Percentiles rank a stretch among this genome's conserved stretches.
Evolutionary conservation across 208 protist genomes (phyloP).

Genomic region (Herpetomonas tarakana): DNA sequence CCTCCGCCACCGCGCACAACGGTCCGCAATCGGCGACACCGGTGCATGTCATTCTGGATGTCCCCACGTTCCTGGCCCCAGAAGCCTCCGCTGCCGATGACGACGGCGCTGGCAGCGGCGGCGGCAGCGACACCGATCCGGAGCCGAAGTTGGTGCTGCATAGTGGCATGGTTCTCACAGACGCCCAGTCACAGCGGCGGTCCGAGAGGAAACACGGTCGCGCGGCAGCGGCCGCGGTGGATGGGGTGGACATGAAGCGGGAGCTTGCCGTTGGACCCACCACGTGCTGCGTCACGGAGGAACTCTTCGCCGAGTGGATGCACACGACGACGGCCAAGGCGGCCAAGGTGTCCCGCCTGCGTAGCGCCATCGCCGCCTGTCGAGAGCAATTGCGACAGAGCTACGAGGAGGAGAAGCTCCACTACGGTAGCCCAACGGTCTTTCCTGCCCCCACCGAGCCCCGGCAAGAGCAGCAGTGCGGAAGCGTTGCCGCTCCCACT

Average conservation of each 20-base stretch:
- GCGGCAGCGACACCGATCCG: not conserved
- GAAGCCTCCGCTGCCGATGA: not conserved
- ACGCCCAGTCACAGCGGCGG: not conserved
- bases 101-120: not conserved
- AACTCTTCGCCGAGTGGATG: not conserved
- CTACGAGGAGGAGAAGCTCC: not conserved
- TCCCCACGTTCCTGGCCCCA: not conserved
- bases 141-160: not conserved
- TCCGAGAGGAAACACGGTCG: not conserved
- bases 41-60: not conserved
- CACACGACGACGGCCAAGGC: not conserved
- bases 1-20: slow-evolving; percentile 6
- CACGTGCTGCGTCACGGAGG: not conserved
- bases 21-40: not conserved
- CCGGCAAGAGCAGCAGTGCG: no score
- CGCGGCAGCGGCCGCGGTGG: no score
- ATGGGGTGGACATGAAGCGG: no score
- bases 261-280: not conserved
- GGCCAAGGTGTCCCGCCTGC: not conserved
- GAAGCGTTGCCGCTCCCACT: no score
- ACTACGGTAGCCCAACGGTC: not conserved
- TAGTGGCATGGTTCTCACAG: not conserved
- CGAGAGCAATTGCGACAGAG: not conserved
- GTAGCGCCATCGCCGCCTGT: not conserved
- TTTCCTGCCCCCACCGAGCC: not conserved